phyloP scores from a whole-genome alignment of 305 asterid species.

The Solanum hybrid region DNA sequence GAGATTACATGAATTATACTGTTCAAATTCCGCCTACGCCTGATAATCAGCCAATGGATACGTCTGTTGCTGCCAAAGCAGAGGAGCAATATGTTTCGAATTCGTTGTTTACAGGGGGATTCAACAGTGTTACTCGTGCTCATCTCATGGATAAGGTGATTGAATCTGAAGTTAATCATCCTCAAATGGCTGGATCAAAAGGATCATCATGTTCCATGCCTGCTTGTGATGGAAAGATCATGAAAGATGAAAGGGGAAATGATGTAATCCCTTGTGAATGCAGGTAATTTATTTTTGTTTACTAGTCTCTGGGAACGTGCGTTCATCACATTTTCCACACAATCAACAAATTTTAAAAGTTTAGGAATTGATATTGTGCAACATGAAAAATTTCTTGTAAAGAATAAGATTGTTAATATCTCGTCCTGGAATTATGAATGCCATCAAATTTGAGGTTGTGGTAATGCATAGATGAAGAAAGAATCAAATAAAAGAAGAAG shows the following conservation, averaged over 20 bases:
- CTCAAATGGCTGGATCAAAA: constrained; percentile 48
- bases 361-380: not conserved
- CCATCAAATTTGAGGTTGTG: not conserved
- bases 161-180: constrained; percentile 37
- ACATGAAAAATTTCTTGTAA: not conserved
- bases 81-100: constrained; percentile 47
- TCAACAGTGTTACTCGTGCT: constrained; percentile 44
- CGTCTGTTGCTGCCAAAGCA: constrained; percentile 37
- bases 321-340: not conserved
- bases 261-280: constrained; percentile 44
- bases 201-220: constrained; percentile 44
- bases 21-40: constrained; percentile 51
- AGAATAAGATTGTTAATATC: not conserved
- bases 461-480: not conserved
- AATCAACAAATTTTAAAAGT: not conserved
- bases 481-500: not conserved
- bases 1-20: constrained; percentile 49
- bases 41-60: constrained; percentile 44
- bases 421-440: not conserved
- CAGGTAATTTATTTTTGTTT: constrained; percentile 18
- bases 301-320: not conserved
- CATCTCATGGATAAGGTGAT: constrained; percentile 51
- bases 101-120: constrained; percentile 44
- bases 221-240: constrained; percentile 41
- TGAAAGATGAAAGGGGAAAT: constrained; percentile 44